Percentiles rank a stretch among this genome's conserved stretches.
These are phyloP conservation scores for Talaromyces piceae DNA, from an alignment of 2,329 filamentous ascomycete genomes.

Conservation along the genomic window DNA sequence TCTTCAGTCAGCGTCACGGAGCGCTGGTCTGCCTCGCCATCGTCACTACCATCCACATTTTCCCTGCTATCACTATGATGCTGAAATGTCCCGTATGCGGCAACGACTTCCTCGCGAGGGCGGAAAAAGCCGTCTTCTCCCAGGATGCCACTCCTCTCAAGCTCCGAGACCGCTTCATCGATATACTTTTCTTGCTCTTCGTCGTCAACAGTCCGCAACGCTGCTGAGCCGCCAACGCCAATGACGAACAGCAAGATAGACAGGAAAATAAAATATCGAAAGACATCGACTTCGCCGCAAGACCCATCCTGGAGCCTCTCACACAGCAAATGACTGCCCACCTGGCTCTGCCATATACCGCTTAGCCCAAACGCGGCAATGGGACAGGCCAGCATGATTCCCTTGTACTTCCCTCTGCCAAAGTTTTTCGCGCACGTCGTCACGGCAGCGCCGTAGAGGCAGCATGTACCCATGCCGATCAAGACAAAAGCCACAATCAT, in stretches of 20 bases:
- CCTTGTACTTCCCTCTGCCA: slow-evolving; percentile 77
- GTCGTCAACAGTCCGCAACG: slow-evolving; percentile 73
- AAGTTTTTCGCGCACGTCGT: slow-evolving; percentile 98
- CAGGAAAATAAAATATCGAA: slow-evolving; percentile 81
- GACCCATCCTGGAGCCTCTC: slow-evolving; percentile 59
- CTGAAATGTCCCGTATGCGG: slow-evolving; percentile 39
- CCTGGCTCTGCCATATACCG: slow-evolving; percentile 91
- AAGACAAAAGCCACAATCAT: slow-evolving; percentile 82
- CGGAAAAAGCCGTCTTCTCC: slow-evolving; percentile 63
- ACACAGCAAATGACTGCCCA: slow-evolving; percentile 70
- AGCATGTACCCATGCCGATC: slow-evolving; percentile 75
- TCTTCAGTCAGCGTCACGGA: slow-evolving; percentile 31
- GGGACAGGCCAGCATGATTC: slow-evolving; percentile 78
- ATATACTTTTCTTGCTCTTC: slow-evolving; percentile 65
- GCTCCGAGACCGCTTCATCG: slow-evolving; percentile 78
- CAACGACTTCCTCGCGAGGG: slow-evolving; percentile 39
- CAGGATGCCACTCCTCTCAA: slow-evolving; percentile 81
- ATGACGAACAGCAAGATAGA: slow-evolving; percentile 61
- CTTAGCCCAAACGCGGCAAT: slow-evolving; percentile 91
- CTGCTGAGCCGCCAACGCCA: slow-evolving; percentile 66
- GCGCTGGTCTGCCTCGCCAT: slow-evolving; percentile 34
- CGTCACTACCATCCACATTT: slow-evolving; percentile 35
- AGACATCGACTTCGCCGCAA: slow-evolving; percentile 60
- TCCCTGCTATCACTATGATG: slow-evolving; percentile 29
- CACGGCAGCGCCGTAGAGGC: slow-evolving; percentile 85